Base-by-base conservation (phyloP, 164 flowering plant species). In the Magnolia sinica region DNA sequence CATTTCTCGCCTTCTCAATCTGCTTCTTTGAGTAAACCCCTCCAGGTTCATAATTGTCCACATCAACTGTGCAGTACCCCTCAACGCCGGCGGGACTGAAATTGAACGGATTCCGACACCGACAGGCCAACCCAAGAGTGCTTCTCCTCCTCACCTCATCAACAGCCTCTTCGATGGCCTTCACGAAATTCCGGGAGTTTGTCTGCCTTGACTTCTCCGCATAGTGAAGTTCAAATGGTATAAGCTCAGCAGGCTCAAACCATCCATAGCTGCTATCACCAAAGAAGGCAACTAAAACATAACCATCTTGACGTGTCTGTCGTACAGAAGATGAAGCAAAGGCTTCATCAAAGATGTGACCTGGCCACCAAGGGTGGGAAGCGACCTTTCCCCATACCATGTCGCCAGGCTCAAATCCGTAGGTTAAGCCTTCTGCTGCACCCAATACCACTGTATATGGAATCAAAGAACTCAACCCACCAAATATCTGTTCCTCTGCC, bases 281-380 rank as follows among this genome's bases (percentile, higher is more conserved):
- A 75, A 91, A 96, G 76, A 96, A 96, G 0, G 99, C 98, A 68
- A 96, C 99, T 87, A 96, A 84, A 7, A 93, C 84, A 82, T 88
- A 88, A 16, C 96, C 98, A 11, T 84, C 92, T 64, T 89, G 84
- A 78, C 85, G 89, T 0, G 86, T 82, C 4, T 90, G 82, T 45
- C 92, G 83, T 7, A 94, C 98, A 0, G 91, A 84, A 4, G 88
- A 16, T 4, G 95, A 71, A 1, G 96, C 99, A 82, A 94, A 89
- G 0, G 89, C 88, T 73, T 91, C 99, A 74, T 81, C 85, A 31
- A 83, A 93, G 4, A 96, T 85, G 68, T 90, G 92, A 3, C 99
- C 99, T 0, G 99, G 98, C 99, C 99, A 96, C 99, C 99, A 96
- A 0, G 99, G 99, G 65, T 96, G 99, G 0, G 98, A 96, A 64